phyloP scores from a whole-genome alignment of 805 yeast species.

The Wickerhamiella sergipiensis region DNA sequence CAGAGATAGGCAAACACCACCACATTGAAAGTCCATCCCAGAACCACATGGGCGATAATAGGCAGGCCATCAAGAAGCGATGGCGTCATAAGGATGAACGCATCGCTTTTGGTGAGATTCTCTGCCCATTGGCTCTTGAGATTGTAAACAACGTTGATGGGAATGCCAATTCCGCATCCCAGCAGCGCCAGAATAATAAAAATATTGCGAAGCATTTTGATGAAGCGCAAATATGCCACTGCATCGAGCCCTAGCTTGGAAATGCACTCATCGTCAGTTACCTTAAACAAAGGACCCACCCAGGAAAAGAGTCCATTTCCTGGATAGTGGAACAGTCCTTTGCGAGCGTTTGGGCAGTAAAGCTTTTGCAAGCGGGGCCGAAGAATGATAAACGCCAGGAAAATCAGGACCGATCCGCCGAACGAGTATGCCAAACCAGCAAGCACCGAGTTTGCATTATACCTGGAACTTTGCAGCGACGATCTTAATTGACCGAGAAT shows the following conservation, averaged over 20 bases:
- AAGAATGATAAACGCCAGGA: slow-evolving; percentile 19
- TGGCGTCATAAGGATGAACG: slow-evolving; percentile 27
- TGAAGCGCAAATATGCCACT: slow-evolving; percentile 21
- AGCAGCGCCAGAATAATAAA: slow-evolving; percentile 22
- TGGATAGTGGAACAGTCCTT: slow-evolving; percentile 1
- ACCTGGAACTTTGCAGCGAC: slow-evolving; percentile 16
- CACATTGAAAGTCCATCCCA: slow-evolving; percentile 22
- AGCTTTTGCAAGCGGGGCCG: slow-evolving; percentile 22
- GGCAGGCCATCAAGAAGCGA: slow-evolving; percentile 21
- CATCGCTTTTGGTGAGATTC: slow-evolving; percentile 19
- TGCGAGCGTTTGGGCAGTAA: slow-evolving; percentile 22
- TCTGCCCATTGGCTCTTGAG: slow-evolving; percentile 15
- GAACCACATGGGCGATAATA: slow-evolving; percentile 24
- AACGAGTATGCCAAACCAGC: slow-evolving; percentile 25
- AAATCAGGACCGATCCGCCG: slow-evolving; percentile 22
- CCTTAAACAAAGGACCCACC: slow-evolving; percentile 14
- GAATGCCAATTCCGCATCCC: slow-evolving; percentile 24
- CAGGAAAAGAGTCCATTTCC: slow-evolving; percentile 17
- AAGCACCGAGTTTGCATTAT: slow-evolving; percentile 24
- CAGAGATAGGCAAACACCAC: slow-evolving; percentile 20
- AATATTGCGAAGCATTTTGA: slow-evolving; percentile 22
- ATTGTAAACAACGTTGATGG: slow-evolving; percentile 26
- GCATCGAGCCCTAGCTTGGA: slow-evolving; percentile 26
- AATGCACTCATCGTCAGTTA: slow-evolving; percentile 18
- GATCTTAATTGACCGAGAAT: slow-evolving; percentile 16